These are phyloP conservation scores for Selenicereus undatus DNA, from an alignment of 148 eudicot genomes.

Conservation along the genomic window DNA sequence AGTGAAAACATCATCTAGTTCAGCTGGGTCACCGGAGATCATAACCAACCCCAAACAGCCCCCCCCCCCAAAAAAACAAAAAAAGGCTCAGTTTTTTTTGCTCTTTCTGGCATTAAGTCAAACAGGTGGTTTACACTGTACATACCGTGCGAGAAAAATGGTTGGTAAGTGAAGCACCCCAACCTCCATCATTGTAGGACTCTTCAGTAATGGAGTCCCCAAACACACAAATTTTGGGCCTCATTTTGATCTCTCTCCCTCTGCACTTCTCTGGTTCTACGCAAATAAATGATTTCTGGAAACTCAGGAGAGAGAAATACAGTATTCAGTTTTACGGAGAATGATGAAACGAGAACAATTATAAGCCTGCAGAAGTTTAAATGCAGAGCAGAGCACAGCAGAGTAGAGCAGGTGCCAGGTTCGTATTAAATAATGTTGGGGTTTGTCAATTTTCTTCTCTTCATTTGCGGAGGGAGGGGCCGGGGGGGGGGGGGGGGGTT, in stretches of 20 bases:
- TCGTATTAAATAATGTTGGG: not conserved
- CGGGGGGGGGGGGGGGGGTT: not conserved
- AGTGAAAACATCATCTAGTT: not conserved
- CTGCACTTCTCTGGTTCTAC: not conserved
- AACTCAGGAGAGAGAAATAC: not conserved
- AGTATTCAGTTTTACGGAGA: not conserved
- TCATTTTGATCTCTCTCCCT: slow-evolving; percentile 28
- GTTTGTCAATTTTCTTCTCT: not conserved
- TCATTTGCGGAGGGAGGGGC: not conserved
- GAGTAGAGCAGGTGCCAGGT: not conserved
- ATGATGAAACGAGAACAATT: not conserved
- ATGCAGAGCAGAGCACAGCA: not conserved
- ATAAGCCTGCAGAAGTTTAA: not conserved
- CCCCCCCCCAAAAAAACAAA: not conserved
- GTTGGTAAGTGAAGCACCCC: slow-evolving; percentile 79
- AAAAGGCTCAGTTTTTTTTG: not conserved
- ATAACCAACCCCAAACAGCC: not conserved
- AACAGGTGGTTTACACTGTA: slow-evolving; percentile 28
- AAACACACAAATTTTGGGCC: slow-evolving; percentile 68
- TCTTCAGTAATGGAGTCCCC: slow-evolving; percentile 92
- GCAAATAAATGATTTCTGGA: not conserved
- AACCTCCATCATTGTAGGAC: slow-evolving; percentile 64
- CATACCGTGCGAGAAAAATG: slow-evolving; percentile 75
- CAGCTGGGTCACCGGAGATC: not conserved
- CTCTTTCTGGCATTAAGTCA: slow-evolving; percentile 15